These are phyloP conservation scores for Exophiala bonariae DNA, from an alignment of 2,329 filamentous ascomycete species.

Conservation along the genomic window DNA sequence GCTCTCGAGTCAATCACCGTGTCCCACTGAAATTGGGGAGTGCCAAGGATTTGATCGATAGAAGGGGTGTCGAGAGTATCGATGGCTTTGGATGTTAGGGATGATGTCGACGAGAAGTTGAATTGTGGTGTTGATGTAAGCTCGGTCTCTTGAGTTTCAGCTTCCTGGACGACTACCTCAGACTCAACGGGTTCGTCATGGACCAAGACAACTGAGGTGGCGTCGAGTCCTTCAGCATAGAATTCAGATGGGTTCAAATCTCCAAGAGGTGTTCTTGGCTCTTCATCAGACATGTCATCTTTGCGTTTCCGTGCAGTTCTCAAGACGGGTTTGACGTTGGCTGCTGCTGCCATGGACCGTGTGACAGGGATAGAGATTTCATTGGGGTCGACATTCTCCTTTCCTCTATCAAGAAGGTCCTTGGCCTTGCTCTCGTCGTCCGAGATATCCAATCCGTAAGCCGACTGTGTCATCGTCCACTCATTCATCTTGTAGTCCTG, in stretches of 20 bases:
- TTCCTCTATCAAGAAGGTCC: constrained; percentile 64
- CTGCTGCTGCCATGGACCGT: constrained; percentile 46
- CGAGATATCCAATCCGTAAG: constrained; percentile 77
- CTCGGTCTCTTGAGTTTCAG: constrained; percentile 35
- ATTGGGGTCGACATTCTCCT: constrained; percentile 86
- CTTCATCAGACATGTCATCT: constrained; percentile 59
- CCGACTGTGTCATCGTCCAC: constrained; percentile 75
- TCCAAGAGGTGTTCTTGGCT: constrained; percentile 65
- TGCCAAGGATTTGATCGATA: constrained; percentile 16
- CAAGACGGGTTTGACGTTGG: constrained; percentile 23
- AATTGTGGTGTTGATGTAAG: constrained; percentile 12
- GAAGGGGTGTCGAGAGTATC: constrained; percentile 16
- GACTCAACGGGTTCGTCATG: constrained; percentile 56
- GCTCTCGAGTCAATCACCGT: neutral
- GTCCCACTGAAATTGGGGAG: constrained; percentile 1
- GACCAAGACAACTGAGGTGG: constrained; percentile 61
- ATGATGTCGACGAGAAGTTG: constrained; percentile 11
- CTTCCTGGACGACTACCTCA: constrained; percentile 19
- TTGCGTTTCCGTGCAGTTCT: constrained; percentile 9
- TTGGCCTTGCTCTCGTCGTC: constrained; percentile 70
- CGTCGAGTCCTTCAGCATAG: constrained; percentile 66
- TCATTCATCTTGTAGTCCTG: constrained; percentile 75
- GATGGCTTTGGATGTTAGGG: constrained; percentile 14
- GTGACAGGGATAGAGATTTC: constrained; percentile 58
- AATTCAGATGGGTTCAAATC: constrained; percentile 69